phyloP scores from a whole-genome alignment of 768 basidiomycete species.

The Trametes meyenii region DNA sequence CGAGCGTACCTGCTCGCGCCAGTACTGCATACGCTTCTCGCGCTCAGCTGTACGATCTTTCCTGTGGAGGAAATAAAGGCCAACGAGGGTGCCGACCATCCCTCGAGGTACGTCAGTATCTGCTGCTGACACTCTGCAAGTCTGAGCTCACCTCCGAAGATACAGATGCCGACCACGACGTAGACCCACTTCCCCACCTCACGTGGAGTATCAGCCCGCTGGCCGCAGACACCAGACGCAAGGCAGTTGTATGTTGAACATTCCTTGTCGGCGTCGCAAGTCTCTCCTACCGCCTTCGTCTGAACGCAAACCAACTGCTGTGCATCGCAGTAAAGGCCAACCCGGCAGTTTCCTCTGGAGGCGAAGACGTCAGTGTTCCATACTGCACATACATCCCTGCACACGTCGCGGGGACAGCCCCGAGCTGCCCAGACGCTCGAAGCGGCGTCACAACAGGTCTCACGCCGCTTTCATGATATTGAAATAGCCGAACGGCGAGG shows the following conservation, averaged over 20 bases:
- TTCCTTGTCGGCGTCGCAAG: constrained; percentile 68
- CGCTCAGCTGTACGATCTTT: constrained; percentile 75
- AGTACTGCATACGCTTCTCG: constrained; percentile 85
- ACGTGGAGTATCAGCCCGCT: constrained; percentile 57
- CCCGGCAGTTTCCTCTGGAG: constrained; percentile 67
- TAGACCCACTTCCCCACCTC: constrained; percentile 74
- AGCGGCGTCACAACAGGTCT: no score
- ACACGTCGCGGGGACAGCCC: no score
- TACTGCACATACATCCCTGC: not conserved
- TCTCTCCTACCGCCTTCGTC: constrained; percentile 55
- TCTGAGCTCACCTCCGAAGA: constrained; percentile 62
- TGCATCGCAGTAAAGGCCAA: constrained; percentile 79
- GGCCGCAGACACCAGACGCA: constrained; percentile 61
- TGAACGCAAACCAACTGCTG: constrained; percentile 56
- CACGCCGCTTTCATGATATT: no score
- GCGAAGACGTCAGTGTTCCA: not conserved
- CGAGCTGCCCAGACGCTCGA: no score
- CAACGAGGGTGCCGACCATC: constrained; percentile 70
- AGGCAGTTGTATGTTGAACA: constrained; percentile 78
- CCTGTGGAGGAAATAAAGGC: constrained; percentile 71
- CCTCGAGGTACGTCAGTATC: constrained; percentile 43
- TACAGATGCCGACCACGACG: constrained; percentile 66
- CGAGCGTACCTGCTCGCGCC: constrained; percentile 77
- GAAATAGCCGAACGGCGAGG: no score
- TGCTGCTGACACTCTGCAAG: not conserved